These are phyloP conservation scores for Cryptosporidium bovis DNA, from an alignment of 169 alveolate genomes.

Conservation along the genomic window DNA sequence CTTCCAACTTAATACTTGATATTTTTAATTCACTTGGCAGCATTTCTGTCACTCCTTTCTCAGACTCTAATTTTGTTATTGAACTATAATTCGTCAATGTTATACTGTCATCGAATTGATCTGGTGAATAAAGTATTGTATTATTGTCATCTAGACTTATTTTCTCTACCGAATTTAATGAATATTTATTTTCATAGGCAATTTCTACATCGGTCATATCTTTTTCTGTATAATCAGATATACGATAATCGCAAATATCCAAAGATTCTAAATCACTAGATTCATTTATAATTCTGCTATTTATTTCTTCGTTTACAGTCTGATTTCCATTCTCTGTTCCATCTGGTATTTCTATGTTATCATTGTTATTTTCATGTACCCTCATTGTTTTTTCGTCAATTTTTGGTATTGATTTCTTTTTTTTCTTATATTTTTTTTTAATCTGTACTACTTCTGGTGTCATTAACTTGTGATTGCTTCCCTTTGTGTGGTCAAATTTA, in stretches of 20 bases:
- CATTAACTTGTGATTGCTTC: background rate
- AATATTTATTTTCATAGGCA: background rate
- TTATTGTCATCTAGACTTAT: background rate
- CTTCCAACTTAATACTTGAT: constrained; percentile 33
- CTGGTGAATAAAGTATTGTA: background rate
- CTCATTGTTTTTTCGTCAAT: constrained; percentile 4
- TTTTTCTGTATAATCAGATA: constrained; percentile 1
- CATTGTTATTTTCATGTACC: background rate
- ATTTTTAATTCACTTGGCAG: constrained; percentile 19
- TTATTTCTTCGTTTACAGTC: background rate
- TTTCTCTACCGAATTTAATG: background rate
- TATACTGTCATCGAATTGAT: constrained; percentile 14
- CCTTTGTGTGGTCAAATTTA: background rate
- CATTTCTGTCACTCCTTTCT: too few relatives aligned
- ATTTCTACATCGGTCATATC: background rate
- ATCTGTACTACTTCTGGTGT: constrained; percentile 12
- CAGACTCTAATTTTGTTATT: background rate
- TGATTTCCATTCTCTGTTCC: too few relatives aligned
- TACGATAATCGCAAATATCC: background rate
- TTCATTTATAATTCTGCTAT: background rate
- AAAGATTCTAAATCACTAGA: background rate
- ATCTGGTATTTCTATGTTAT: background rate
- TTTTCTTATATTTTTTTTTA: constrained; percentile 4
- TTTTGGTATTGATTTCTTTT: constrained; percentile 34
- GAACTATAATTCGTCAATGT: constrained; percentile 20